Evolutionary conservation across 495 filamentous ascomycete genomes (phyloP).

Genomic region (Articulospora tetracladia): DNA sequence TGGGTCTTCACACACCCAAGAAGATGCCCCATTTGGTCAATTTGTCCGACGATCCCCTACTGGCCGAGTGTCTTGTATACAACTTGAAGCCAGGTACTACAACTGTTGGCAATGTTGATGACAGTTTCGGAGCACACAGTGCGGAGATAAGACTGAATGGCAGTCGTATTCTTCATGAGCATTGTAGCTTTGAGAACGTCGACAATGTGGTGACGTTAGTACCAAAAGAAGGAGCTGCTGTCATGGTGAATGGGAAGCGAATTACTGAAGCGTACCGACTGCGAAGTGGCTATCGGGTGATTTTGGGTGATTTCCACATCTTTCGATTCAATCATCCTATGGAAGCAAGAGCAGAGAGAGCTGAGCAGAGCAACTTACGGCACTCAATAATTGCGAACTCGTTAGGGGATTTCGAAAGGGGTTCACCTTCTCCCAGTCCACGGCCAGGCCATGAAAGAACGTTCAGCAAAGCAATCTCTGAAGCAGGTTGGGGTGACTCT

Average conservation of each 20-base stretch:
- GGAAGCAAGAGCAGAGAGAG: slow-evolving; percentile 89
- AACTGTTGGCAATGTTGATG: slow-evolving; percentile 86
- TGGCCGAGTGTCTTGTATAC: slow-evolving; percentile 97
- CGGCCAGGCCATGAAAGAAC: slow-evolving; percentile 73
- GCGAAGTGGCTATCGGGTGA: slow-evolving; percentile 89
- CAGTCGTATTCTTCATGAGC: slow-evolving; percentile 83
- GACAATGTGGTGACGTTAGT: slow-evolving; percentile 89
- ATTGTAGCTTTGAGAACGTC: slow-evolving; percentile 90
- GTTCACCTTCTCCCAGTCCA: slow-evolving; percentile 51
- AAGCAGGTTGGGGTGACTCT: slow-evolving; percentile 55
- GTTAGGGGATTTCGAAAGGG: slow-evolving; percentile 47
- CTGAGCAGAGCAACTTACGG: slow-evolving; percentile 81
- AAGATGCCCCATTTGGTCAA: slow-evolving; percentile 99
- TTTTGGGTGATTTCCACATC: slow-evolving; percentile 97
- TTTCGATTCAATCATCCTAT: slow-evolving; percentile 98
- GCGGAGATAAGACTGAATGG: slow-evolving; percentile 93
- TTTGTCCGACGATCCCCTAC: slow-evolving; percentile 88
- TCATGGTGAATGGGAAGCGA: slow-evolving; percentile 96
- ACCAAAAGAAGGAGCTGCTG: slow-evolving; percentile 82
- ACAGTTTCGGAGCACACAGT: slow-evolving; percentile 60
- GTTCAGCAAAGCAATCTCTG: slow-evolving; percentile 66
- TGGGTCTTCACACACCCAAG: slow-evolving; percentile 93
- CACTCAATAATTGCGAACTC: slow-evolving; percentile 85
- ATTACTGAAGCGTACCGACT: slow-evolving; percentile 79
- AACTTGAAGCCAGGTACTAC: slow-evolving; percentile 96